Conservation (phyloP, 140 eudicot genomes). For the Stevia rebaudiana region DNA sequence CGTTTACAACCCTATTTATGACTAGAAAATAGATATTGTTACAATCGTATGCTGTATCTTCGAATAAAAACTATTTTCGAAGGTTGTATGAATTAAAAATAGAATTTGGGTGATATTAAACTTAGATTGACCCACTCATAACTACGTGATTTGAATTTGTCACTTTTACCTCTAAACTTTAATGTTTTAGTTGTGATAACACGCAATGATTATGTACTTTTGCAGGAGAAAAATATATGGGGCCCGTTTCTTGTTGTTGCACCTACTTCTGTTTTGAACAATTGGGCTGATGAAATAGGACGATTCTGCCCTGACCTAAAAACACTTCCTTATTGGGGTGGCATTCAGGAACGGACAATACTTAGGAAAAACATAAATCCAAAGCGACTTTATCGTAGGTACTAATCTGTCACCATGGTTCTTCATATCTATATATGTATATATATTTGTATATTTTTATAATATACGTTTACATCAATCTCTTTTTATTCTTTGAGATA, state of each 20-base stretch:
- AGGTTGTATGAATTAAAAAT: background rate
- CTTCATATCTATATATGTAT: too few species aligned
- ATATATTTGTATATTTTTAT: too few species aligned
- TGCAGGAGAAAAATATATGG: constrained; percentile 96
- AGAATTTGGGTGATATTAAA: too few species aligned
- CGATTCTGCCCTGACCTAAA: constrained; percentile 94
- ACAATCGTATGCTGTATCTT: background rate
- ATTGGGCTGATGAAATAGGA: constrained; percentile 98
- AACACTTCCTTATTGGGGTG: constrained; percentile 98
- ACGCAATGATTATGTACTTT: constrained; percentile 17
- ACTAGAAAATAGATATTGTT: background rate
- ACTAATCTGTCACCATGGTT: constrained; percentile 18
- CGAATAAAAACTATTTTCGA: background rate
- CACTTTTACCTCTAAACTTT: background rate
- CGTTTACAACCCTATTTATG: too few species aligned
- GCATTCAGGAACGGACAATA: constrained; percentile 68
- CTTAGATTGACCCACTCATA: background rate
- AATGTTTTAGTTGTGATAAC: constrained; percentile 4
- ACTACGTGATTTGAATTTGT: background rate
- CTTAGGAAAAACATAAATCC: constrained; percentile 92
- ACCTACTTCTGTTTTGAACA: constrained; percentile 91
- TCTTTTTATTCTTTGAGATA: background rate
- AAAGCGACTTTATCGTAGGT: constrained; percentile 93
- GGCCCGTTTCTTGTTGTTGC: constrained; percentile 99
- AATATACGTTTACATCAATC: background rate